A percentile compares a stretch with the other conserved stretches of the same genome.
These are phyloP conservation scores for Zarea fungicola DNA, from an alignment of 2,329 filamentous ascomycete genomes.

Conservation along the genomic window DNA sequence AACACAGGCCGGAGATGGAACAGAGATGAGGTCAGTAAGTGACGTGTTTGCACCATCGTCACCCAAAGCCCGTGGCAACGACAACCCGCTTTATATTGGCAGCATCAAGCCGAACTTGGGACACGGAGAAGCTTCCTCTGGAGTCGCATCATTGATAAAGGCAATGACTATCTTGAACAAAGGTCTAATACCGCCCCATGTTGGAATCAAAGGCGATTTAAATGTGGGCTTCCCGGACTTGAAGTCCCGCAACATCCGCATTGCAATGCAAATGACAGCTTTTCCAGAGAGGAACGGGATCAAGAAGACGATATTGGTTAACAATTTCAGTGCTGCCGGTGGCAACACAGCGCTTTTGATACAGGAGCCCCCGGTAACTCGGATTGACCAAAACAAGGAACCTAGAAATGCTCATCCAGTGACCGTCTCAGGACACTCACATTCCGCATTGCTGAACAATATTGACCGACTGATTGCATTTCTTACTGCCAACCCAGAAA, in stretches of 20 bases:
- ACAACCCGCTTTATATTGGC: constrained; percentile 56
- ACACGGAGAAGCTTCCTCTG: constrained; percentile 59
- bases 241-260: neutral
- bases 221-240: neutral
- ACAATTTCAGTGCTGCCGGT: neutral
- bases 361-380: neutral
- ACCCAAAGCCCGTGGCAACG: too few relatives aligned
- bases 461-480: neutral
- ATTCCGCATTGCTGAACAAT: too few relatives aligned
- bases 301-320: neutral
- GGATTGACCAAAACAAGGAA: too few relatives aligned
- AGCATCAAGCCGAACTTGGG: constrained; percentile 62
- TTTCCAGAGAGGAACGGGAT: neutral
- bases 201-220: neutral
- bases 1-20: constrained; percentile 79
- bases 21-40: constrained; percentile 76
- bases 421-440: too few relatives aligned
- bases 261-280: neutral
- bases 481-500: neutral
- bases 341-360: neutral
- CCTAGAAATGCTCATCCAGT: too few relatives aligned
- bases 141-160: constrained; percentile 48
- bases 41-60: constrained; percentile 46
- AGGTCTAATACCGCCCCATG: constrained; percentile 36
- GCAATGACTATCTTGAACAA: constrained; percentile 49